A percentile compares a stretch with the other conserved stretches of the same genome.
These are phyloP conservation scores for Ilyonectria robusta DNA, from an alignment of 2,329 filamentous ascomycete genomes.

Conservation along the genomic window DNA sequence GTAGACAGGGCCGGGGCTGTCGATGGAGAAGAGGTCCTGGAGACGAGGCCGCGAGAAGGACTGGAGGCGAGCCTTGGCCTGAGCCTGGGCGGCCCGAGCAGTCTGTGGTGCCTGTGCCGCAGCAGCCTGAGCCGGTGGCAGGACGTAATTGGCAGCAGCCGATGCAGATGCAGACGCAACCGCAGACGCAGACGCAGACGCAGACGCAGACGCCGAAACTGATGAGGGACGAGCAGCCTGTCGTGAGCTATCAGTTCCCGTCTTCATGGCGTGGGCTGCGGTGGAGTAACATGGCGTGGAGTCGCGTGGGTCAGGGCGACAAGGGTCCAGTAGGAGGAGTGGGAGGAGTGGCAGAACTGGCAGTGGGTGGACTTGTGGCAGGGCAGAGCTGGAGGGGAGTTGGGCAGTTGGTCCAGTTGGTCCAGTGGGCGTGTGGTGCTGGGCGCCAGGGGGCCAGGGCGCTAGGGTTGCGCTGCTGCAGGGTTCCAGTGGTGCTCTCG, in stretches of 20 bases:
- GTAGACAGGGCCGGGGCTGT: slow-evolving; percentile 16
- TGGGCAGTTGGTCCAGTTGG: background rate
- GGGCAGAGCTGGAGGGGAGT: background rate
- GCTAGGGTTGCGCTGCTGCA: slow-evolving; percentile 5
- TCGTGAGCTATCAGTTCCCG: slow-evolving; percentile 44
- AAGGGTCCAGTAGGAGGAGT: slow-evolving; percentile 33
- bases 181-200: slow-evolving; percentile 1
- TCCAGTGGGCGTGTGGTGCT: no score
- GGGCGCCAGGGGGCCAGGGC: slow-evolving; percentile 1
- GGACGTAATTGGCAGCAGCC: slow-evolving; percentile 43
- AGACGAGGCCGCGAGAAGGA: slow-evolving; percentile 43
- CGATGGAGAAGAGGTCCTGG: slow-evolving; percentile 37
- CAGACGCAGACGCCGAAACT: slow-evolving; percentile 1
- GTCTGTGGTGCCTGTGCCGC: background rate
- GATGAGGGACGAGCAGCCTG: slow-evolving; percentile 37
- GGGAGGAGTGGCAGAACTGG: background rate
- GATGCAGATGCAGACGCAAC: background rate
- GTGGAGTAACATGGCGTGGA: slow-evolving; percentile 49
- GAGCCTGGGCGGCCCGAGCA: slow-evolving; percentile 31
- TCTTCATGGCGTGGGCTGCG: slow-evolving; percentile 45
- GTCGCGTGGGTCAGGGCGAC: slow-evolving; percentile 40
- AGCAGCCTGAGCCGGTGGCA: slow-evolving; percentile 34
- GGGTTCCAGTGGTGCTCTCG: background rate
- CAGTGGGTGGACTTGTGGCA: background rate
- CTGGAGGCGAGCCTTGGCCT: slow-evolving; percentile 38